phyloP scores from a whole-genome alignment of 371 early-diverging fungal species.

The Batrachochytrium dendrobatidis region DNA sequence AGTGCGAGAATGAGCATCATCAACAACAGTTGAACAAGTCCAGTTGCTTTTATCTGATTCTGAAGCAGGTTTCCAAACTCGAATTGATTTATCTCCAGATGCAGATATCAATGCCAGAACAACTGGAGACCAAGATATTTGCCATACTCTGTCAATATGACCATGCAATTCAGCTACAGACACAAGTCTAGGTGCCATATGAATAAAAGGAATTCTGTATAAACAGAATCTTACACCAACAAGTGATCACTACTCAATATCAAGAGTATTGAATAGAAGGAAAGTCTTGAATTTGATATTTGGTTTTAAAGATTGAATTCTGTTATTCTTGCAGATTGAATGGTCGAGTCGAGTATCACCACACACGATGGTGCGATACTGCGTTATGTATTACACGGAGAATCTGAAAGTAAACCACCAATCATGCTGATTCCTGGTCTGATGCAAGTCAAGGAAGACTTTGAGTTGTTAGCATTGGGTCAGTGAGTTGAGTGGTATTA shows the following conservation, averaged over 20 bases:
- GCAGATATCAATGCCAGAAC: conserved; percentile 69
- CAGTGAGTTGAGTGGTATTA: no score
- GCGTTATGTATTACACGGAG: not conserved
- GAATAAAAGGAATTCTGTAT: not conserved
- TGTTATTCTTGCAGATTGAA: not conserved
- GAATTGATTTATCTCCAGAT: conserved; percentile 72
- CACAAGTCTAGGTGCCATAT: not conserved
- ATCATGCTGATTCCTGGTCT: not conserved
- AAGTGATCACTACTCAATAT: not conserved
- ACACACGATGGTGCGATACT: not conserved
- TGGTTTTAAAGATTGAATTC: no score
- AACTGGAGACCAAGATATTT: conserved; percentile 80
- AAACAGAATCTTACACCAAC: not conserved
- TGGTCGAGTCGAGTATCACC: not conserved
- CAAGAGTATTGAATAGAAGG: not conserved
- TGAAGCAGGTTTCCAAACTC: conserved; percentile 62
- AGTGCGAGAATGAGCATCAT: conserved; percentile 79
- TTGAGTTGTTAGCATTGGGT: no score
- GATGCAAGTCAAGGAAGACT: conserved; percentile 1
- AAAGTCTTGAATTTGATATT: no score
- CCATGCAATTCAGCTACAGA: conserved; percentile 41
- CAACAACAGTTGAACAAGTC: conserved; percentile 70
- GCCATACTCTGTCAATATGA: conserved; percentile 88
- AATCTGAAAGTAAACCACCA: not conserved
- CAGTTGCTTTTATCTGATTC: conserved; percentile 34